A percentile compares a stretch with the other conserved stretches of the same genome.
phyloP scores from a whole-genome alignment of 345 rosid species.

The Chamaenerion angustifolium region DNA sequence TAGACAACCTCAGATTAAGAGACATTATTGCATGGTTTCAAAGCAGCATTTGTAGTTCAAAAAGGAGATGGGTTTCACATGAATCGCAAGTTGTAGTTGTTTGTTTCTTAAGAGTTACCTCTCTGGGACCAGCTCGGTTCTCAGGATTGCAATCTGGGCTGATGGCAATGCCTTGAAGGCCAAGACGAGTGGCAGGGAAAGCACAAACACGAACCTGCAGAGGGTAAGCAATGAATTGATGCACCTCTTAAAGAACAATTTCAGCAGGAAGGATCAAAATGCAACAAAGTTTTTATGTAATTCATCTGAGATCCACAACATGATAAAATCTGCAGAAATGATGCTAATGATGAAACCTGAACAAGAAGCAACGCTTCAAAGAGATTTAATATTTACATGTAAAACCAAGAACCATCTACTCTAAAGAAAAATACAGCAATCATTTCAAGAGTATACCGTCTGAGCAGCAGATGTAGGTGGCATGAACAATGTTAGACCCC shows the following conservation, averaged over 20 bases:
- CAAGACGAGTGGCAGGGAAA: constrained; percentile 48
- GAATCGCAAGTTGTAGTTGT: too few species aligned
- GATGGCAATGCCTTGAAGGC: constrained; percentile 66
- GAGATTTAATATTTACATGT: neutral
- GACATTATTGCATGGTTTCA: neutral
- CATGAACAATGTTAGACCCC: constrained; percentile 90
- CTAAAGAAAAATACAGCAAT: neutral
- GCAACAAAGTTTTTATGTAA: neutral
- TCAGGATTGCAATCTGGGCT: constrained; percentile 90
- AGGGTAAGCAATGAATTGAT: constrained; percentile 1
- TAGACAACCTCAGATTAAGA: too few species aligned
- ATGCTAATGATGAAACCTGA: too few species aligned
- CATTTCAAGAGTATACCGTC: constrained; percentile 34
- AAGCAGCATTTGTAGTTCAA: neutral
- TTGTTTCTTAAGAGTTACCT: constrained; percentile 32
- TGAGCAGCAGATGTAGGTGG: constrained; percentile 89
- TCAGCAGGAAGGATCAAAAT: neutral
- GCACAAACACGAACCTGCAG: constrained; percentile 79
- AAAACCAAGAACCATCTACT: neutral
- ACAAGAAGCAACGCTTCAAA: too few species aligned
- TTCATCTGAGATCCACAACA: too few species aligned
- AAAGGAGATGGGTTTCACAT: neutral
- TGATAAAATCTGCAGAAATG: neutral
- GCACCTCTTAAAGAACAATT: neutral
- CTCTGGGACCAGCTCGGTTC: constrained; percentile 45